Conservation (phyloP, 495 filamentous ascomycete genomes). For the Penicillium crystallinum region DNA sequence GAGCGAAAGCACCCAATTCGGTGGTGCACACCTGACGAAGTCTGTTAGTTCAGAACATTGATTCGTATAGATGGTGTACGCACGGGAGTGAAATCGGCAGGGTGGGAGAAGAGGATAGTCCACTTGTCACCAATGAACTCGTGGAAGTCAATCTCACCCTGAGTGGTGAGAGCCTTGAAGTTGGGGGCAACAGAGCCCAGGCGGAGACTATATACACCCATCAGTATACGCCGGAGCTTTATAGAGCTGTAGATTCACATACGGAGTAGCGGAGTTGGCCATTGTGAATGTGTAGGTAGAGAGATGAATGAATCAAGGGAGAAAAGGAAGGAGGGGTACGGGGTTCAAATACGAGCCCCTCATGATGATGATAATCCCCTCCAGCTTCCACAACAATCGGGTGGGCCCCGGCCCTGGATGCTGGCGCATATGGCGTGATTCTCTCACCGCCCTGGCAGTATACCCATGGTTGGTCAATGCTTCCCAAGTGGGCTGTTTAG, state of each 20-base stretch:
- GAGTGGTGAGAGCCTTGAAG: slow-evolving; percentile 90
- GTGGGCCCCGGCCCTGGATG: neutral
- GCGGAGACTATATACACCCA: slow-evolving; percentile 55
- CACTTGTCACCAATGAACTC: slow-evolving; percentile 92
- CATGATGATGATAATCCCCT: slow-evolving; percentile 3
- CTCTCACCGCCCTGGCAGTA: slow-evolving; percentile 31
- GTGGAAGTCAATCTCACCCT: slow-evolving; percentile 92
- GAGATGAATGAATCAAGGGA: neutral
- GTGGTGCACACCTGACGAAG: slow-evolving; percentile 77
- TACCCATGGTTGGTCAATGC: slow-evolving; percentile 17
- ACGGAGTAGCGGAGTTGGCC: slow-evolving; percentile 49
- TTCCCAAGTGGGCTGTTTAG: slow-evolving; percentile 27
- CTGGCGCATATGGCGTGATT: slow-evolving; percentile 36
- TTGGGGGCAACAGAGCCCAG: slow-evolving; percentile 86
- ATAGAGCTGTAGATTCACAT: slow-evolving; percentile 22
- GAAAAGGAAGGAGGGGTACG: slow-evolving; percentile 3
- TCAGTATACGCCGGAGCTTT: neutral
- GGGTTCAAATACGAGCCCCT: slow-evolving; percentile 26
- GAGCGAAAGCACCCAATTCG: slow-evolving; percentile 94
- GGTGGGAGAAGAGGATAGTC: slow-evolving; percentile 97
- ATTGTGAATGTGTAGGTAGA: slow-evolving; percentile 36
- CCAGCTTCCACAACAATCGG: neutral
- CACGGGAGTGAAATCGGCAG: slow-evolving; percentile 71
- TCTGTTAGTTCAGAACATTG: neutral
- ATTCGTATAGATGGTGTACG: neutral